phyloP scores from a whole-genome alignment of 106 monocot genomes.

The Acorus gramineus region DNA sequence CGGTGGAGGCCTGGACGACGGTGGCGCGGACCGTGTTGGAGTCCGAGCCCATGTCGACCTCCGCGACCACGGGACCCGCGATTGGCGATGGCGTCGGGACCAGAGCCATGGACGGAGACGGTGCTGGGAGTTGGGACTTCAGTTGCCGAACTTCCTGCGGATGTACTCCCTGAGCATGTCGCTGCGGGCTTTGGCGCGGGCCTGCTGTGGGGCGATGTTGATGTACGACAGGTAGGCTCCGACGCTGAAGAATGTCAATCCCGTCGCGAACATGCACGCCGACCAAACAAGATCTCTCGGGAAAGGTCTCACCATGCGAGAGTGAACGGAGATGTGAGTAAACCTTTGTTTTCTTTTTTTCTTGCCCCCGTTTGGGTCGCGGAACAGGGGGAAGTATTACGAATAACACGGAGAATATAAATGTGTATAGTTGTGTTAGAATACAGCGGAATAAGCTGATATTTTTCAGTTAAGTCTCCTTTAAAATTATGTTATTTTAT shows the following conservation, averaged over 20 bases:
- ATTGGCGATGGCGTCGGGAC: conserved; percentile 33
- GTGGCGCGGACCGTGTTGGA: conserved; percentile 58
- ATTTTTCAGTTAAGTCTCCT: too few species aligned
- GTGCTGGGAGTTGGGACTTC: too few species aligned
- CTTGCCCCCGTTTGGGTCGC: too few species aligned
- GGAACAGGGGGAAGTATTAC: too few species aligned
- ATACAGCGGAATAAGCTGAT: too few species aligned
- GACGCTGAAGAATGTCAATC: conserved; percentile 13
- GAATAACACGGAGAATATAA: too few species aligned
- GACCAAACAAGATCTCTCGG: conserved; percentile 33
- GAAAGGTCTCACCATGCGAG: too few species aligned
- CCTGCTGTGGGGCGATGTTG: conserved; percentile 27
- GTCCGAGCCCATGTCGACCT: conserved; percentile 70
- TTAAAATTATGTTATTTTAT: too few species aligned
- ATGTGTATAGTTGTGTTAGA: too few species aligned
- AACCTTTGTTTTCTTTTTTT: too few species aligned
- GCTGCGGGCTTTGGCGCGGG: conserved; percentile 21
- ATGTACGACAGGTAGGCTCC: conserved; percentile 24
- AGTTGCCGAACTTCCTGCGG: conserved; percentile 16
- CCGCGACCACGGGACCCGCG: conserved; percentile 40
- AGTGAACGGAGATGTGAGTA: too few species aligned
- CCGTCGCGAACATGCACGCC: conserved; percentile 11
- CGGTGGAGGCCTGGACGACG: conserved; percentile 90
- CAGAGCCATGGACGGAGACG: conserved; percentile 31
- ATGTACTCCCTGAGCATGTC: conserved; percentile 24